phyloP scores from a whole-genome alignment of 306 rosid genomes.

The Cucurbita pepo region DNA sequence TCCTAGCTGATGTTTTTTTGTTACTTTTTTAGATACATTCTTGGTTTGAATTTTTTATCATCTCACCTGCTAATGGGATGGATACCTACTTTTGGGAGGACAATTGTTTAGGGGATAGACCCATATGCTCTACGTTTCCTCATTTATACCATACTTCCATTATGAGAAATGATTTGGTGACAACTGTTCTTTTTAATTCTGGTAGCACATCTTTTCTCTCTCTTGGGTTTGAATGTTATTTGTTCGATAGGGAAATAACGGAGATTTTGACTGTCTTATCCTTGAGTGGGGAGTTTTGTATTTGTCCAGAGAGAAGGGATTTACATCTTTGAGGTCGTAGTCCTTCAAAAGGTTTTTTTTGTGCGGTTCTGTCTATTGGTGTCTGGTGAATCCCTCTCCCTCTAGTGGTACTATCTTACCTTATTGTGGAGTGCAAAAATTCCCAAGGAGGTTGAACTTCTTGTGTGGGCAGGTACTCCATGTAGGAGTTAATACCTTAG shows the following conservation, averaged over 20 bases:
- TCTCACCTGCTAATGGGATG: neutral
- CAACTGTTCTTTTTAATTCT: neutral
- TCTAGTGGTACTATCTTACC: neutral
- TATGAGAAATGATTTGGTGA: neutral
- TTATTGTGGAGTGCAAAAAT: neutral
- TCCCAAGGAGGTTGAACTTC: neutral
- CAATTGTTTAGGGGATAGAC: neutral
- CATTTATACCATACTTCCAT: too few relatives aligned
- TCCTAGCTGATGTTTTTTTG: neutral
- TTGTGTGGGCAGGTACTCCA: too few relatives aligned
- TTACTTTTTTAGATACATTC: neutral
- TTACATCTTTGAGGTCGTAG: neutral
- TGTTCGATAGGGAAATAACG: neutral
- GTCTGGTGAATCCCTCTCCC: neutral
- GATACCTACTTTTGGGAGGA: neutral
- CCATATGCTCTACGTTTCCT: neutral
- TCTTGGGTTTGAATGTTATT: neutral
- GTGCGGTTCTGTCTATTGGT: too few relatives aligned
- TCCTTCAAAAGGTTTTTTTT: too few relatives aligned
- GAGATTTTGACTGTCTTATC: neutral
- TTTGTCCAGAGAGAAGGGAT: neutral
- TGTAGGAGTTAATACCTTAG: too few relatives aligned
- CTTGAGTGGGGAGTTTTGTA: neutral
- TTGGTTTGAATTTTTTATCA: neutral
- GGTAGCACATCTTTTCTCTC: neutral